Percentiles rank a stretch among this genome's conserved stretches.
phyloP scores from a whole-genome alignment of 495 filamentous ascomycete genomes.

The Chaetomidium leptoderma region DNA sequence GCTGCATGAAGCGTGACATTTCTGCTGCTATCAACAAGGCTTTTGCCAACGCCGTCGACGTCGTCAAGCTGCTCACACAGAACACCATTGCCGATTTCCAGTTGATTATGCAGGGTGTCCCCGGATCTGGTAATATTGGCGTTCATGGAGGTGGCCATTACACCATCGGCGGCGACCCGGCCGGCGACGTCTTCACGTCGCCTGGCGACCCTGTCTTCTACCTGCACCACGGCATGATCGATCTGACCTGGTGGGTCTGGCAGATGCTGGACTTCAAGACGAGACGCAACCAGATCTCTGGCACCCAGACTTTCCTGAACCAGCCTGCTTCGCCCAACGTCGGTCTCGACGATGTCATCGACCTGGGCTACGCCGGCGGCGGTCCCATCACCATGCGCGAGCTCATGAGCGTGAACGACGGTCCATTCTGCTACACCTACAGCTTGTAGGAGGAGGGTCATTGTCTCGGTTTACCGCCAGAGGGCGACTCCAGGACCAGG shows the following conservation, averaged over 20 bases:
- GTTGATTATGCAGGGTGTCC: slow-evolving; percentile 47
- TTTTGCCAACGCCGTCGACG: slow-evolving; percentile 45
- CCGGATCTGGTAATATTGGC: slow-evolving; percentile 48
- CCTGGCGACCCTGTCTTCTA: slow-evolving; percentile 45
- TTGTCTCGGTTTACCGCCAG: too few species aligned
- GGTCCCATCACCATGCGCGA: too few species aligned
- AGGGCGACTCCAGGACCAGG: too few species aligned
- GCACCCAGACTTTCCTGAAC: slow-evolving; percentile 1
- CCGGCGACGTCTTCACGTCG: slow-evolving; percentile 52
- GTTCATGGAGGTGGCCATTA: slow-evolving; percentile 63
- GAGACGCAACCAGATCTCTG: background rate
- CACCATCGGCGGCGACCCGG: slow-evolving; percentile 57
- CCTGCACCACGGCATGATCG: slow-evolving; percentile 62
- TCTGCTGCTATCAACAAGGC: slow-evolving; percentile 41
- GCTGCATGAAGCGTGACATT: slow-evolving; percentile 62
- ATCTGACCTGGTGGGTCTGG: slow-evolving; percentile 48
- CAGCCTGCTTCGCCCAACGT: background rate
- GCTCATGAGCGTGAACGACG: too few species aligned
- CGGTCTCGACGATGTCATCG: background rate
- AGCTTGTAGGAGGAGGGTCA: too few species aligned
- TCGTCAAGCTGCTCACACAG: slow-evolving; percentile 34
- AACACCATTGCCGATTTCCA: slow-evolving; percentile 48
- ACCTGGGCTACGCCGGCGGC: too few species aligned
- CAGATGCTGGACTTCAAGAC: background rate
- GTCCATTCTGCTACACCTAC: too few species aligned